phyloP scores from a whole-genome alignment of 176 grass and related monocot genomes.

The Musa troglodytarum region DNA sequence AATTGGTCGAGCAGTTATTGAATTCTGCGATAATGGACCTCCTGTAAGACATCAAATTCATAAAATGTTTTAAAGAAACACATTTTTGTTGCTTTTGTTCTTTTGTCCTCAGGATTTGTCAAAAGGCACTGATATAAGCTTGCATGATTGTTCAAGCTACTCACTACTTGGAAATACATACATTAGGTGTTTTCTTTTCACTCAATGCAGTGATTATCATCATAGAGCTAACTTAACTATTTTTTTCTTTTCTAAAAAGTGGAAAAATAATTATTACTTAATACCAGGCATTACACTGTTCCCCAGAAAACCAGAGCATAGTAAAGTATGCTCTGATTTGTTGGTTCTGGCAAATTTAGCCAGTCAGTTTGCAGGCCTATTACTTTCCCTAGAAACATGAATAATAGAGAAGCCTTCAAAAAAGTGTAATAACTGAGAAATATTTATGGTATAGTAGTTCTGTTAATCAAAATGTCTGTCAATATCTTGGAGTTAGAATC shows the following conservation, averaged over 20 bases:
- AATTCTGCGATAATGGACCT: conserved; percentile 64
- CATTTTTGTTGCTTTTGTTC: neutral
- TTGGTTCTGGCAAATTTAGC: too few relatives aligned
- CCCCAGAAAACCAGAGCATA: too few relatives aligned
- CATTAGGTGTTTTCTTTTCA: neutral
- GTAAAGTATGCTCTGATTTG: too few relatives aligned
- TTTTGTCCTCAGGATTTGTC: neutral
- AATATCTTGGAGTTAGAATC: too few relatives aligned
- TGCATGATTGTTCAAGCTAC: neutral
- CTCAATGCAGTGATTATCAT: neutral
- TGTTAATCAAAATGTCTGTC: too few relatives aligned
- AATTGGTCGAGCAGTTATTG: conserved; percentile 77
- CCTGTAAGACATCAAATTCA: conserved; percentile 38
- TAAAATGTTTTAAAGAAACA: neutral
- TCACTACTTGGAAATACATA: neutral
- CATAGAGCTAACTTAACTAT: neutral
- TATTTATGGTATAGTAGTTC: too few relatives aligned
- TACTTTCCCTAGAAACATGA: too few relatives aligned
- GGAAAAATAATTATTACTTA: too few relatives aligned
- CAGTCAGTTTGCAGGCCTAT: too few relatives aligned
- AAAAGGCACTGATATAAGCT: neutral
- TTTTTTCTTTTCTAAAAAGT: neutral
- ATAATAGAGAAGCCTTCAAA: too few relatives aligned
- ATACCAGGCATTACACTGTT: too few relatives aligned
- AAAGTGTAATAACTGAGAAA: too few relatives aligned